Base-by-base conservation (phyloP, 306 rosid genomes). In the Hylodesmum podocarpum region DNA sequence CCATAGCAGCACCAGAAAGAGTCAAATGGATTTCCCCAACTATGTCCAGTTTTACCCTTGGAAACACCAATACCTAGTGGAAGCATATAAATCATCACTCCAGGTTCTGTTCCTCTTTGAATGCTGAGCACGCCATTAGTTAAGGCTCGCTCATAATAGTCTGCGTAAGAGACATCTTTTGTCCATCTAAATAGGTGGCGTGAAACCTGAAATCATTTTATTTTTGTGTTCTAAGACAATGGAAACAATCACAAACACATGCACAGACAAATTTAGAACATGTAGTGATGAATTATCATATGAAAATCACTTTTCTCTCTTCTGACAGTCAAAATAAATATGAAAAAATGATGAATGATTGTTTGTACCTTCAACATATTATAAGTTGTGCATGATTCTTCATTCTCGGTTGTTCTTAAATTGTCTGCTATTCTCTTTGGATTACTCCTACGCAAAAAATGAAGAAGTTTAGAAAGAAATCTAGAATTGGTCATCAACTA, bases 1-100 rank as follows among this genome's bases (percentile, higher is more conserved):
- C 98, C 98, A 58, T 92, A 95, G 82, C 98, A 95, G 83, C 98
- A 92, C 98, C 98, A 95, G 75, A 95, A 95, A 40, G 80, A 2
- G 7, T 72, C 70, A 67, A 81, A 84, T 1, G 85, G 84, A 12
- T 76, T 83, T 74, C 97, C 98, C 98, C 98, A 95, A 37, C 90
- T 78, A 82, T 86, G 95, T 25, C 0, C 43, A 57, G 87, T 79
- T 50, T 1, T 67, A 64, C 96, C 89, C 87, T 95, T 95, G 31
- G 97, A 92, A 80, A 69, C 84, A 33, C 95, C 98, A 55, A 71
- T 33, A 13, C 84, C 95, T 41, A 78, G 82, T 22, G 98, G 98
- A n/a, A 95, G 93, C 93, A 95, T 86, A 83, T 95, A 95, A 76
- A 95, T 83, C 98, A 95, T 95, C 50, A 90, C 90, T 63, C 98